phyloP scores from a whole-genome alignment of 2,329 filamentous ascomycete genomes.

The Cytospora schulzeri region DNA sequence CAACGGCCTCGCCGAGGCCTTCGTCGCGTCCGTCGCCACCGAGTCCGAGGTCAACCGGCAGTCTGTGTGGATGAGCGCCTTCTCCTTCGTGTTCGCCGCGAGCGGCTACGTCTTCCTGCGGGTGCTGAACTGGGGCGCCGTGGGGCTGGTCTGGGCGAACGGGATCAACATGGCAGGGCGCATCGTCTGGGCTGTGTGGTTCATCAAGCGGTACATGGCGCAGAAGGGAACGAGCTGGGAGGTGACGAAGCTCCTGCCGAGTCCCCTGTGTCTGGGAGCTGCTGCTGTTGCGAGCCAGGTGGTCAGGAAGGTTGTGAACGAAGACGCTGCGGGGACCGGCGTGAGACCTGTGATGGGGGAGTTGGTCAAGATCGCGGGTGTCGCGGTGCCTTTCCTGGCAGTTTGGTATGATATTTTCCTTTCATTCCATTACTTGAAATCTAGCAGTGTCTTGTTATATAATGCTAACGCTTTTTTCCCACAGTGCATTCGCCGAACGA shows the following conservation, averaged over 20 bases:
- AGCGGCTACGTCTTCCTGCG: constrained; percentile 76
- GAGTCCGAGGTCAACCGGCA: constrained; percentile 75
- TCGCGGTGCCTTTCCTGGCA: constrained; percentile 55
- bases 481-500: constrained; percentile 57
- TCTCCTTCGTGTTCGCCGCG: constrained; percentile 74
- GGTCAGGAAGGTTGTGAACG: constrained; percentile 38
- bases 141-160: constrained; percentile 84
- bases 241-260: constrained; percentile 47
- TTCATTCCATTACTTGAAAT: constrained; percentile 4
- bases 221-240: constrained; percentile 46
- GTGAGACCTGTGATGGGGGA: constrained; percentile 34
- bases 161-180: constrained; percentile 86
- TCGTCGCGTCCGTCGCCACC: constrained; percentile 84
- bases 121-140: constrained; percentile 70
- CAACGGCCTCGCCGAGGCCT: constrained; percentile 90
- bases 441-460: constrained; percentile 30
- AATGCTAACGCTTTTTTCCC: constrained; percentile 35
- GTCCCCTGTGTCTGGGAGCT: constrained; percentile 44
- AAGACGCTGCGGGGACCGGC: constrained; percentile 34
- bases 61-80: constrained; percentile 80
- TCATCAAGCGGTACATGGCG: constrained; percentile 68
- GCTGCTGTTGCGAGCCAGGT: constrained; percentile 48
- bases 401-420: constrained; percentile 57
- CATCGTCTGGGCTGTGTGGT: constrained; percentile 77
- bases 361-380: constrained; percentile 51